These are phyloP conservation scores for Annulohypoxylon stygium DNA, from an alignment of 495 filamentous ascomycete genomes.

Conservation along the genomic window DNA sequence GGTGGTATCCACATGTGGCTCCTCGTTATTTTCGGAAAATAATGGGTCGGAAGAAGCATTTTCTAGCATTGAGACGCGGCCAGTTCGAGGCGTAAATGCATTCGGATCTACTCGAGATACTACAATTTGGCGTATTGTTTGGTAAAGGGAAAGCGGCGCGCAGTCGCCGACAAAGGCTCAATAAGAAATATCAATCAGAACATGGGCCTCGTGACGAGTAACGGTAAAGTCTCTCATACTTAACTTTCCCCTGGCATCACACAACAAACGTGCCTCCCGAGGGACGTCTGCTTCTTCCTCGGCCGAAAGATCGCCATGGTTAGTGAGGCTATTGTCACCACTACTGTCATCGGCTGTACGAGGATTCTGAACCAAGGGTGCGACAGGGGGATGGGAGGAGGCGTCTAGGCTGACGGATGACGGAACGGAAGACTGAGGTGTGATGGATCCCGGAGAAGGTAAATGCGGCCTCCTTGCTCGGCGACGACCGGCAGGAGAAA, in stretches of 20 bases:
- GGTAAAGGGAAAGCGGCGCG: constrained; percentile 75
- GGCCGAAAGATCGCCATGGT: constrained; percentile 40
- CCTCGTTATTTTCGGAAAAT: constrained; percentile 22
- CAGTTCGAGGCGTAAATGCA: constrained; percentile 73
- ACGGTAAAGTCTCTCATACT: constrained; percentile 45
- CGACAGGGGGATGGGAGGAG: constrained; percentile 17
- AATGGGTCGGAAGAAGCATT: constrained; percentile 49
- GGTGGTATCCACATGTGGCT: constrained; percentile 41
- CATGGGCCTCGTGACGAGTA: background rate
- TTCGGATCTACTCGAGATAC: constrained; percentile 71
- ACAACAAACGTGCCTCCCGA: constrained; percentile 65
- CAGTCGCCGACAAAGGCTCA: constrained; percentile 75
- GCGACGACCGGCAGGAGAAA: constrained; percentile 38
- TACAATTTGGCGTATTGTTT: constrained; percentile 76
- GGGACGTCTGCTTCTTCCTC: constrained; percentile 62
- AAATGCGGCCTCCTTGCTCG: constrained; percentile 30
- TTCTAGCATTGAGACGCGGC: constrained; percentile 75
- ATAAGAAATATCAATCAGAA: constrained; percentile 5
- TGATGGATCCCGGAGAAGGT: constrained; percentile 24
- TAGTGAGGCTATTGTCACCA: constrained; percentile 3
- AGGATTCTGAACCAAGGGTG: background rate
- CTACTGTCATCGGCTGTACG: constrained; percentile 5
- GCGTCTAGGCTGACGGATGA: constrained; percentile 26
- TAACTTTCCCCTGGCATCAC: constrained; percentile 70
- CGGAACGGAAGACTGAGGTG: constrained; percentile 30